These are phyloP conservation scores for Cystobasidium slooffiae DNA, from an alignment of 1,284 basidiomycete genomes.

Conservation along the genomic window DNA sequence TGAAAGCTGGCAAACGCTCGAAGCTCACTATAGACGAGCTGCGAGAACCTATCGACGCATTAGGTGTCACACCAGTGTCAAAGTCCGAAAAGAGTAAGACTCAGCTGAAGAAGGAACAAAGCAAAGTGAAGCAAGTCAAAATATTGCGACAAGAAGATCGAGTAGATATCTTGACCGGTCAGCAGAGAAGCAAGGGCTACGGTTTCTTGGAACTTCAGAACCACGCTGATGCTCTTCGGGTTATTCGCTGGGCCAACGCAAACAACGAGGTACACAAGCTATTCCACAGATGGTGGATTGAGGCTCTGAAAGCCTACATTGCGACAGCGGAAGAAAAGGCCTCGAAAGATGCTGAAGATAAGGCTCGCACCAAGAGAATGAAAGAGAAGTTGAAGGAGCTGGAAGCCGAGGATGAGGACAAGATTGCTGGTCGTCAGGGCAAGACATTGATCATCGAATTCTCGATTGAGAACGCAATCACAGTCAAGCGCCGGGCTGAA, in stretches of 20 bases:
- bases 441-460: conserved; percentile 77
- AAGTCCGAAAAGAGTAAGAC: conserved; percentile 56
- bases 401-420: conserved; percentile 64
- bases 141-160: conserved; percentile 85
- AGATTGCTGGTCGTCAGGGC: conserved; percentile 51
- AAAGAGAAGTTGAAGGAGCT: conserved; percentile 62
- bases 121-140: conserved; percentile 78
- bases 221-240: conserved; percentile 86
- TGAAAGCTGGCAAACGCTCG: conserved; percentile 67
- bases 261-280: conserved; percentile 70
- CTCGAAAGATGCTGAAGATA: conserved; percentile 69
- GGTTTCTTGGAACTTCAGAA: conserved; percentile 90
- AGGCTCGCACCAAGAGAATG: conserved; percentile 66
- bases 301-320: conserved; percentile 65
- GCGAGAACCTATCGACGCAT: conserved; percentile 51
- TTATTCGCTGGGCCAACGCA: conserved; percentile 92
- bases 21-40: conserved; percentile 61
- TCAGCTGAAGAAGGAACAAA: conserved; percentile 56
- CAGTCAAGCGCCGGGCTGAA: conserved; percentile 70
- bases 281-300: conserved; percentile 79
- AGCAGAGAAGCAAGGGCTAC: conserved; percentile 87
- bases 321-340: conserved; percentile 45
- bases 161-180: conserved; percentile 81
- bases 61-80: conserved; percentile 43
- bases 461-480: conserved; percentile 64